A percentile compares a stretch with the other conserved stretches of the same genome.
These are phyloP conservation scores for Lumnitzera racemosa DNA, from an alignment of 345 rosid species.

Conservation along the genomic window DNA sequence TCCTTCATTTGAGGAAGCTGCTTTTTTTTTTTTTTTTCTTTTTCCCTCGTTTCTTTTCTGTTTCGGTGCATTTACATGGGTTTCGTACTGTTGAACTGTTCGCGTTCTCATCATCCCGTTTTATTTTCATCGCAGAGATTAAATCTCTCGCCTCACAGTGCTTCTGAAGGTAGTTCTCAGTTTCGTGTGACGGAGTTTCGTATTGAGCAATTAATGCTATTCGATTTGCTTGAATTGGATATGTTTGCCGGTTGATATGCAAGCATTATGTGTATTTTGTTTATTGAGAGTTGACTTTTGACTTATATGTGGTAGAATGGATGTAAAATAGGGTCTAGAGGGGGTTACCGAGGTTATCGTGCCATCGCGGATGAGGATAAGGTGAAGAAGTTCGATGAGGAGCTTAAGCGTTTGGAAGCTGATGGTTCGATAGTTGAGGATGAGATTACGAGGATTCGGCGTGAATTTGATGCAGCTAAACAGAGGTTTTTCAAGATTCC, in stretches of 20 bases:
- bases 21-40: background rate
- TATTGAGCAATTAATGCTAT: no score
- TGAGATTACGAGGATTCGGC: constrained; percentile 50
- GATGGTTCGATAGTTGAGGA: constrained; percentile 18
- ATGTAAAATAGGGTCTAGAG: constrained; percentile 24
- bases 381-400: constrained; percentile 28
- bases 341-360: constrained; percentile 24
- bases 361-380: constrained; percentile 20
- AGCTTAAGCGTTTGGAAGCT: constrained; percentile 14
- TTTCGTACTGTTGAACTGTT: background rate
- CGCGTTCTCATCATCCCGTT: background rate
- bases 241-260: background rate
- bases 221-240: no score
- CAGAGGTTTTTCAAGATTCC: constrained; percentile 72
- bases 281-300: background rate
- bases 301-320: background rate
- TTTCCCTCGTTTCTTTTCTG: background rate
- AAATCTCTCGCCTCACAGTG: constrained; percentile 13
- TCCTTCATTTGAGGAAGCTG: background rate
- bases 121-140: constrained; percentile 34
- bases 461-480: constrained; percentile 59
- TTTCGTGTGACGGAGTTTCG: no score
- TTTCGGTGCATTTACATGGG: background rate
- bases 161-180: constrained; percentile 24
- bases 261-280: constrained; percentile 2